Evolutionary conservation across 2,329 filamentous ascomycete species (phyloP), one percentile per base, ranked within the genome.

Genomic region (Penicillium sp.): DNA sequence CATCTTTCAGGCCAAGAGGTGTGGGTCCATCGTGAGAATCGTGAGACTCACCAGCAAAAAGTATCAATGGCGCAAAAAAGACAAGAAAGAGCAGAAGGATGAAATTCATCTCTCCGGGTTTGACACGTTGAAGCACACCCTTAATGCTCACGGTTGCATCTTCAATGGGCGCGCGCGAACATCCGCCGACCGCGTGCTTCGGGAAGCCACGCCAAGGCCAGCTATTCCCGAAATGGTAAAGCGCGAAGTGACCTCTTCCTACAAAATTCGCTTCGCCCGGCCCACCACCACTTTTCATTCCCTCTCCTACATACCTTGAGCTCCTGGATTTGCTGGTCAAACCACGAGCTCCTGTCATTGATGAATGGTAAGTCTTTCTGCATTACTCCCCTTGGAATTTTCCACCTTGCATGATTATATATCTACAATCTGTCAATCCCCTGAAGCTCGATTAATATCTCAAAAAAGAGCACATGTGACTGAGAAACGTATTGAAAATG

Each of bases 391-490:
- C 3, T 35, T 27, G 28, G 18, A n/a, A 13, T 44, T 26, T 39
- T 34, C 9, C 25, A 32, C 5, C 60, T 68, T 63, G 69, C 66
- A 86, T 86, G 84, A 86, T 83, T 81, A 82, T 73, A 76, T 65
- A 73, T 73, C 73, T 73, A 70, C 70, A 70, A 87, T 88, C 85
- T 88, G 85, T 88, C 85, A 88, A 88, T 88, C 85, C 82, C 77
- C 85, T 86, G 84, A 88, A 74, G 73, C 73, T 73, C 67, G 58
- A 50, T 61, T 37, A 60, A 60, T 43, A 59, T 58, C 67, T 66
- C 61, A 68, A 61, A 65, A 32, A 60, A 60, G 66, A 67, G 66
- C 63, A 66, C 52, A 57, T 53, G 63, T 68, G 66, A 70, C 58
- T 71, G 69, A 72, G 68, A 70, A 72, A 70, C 55, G 68, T 71